These are phyloP conservation scores for Choiromyces venosus DNA, from an alignment of 495 filamentous ascomycete genomes.

Conservation along the genomic window DNA sequence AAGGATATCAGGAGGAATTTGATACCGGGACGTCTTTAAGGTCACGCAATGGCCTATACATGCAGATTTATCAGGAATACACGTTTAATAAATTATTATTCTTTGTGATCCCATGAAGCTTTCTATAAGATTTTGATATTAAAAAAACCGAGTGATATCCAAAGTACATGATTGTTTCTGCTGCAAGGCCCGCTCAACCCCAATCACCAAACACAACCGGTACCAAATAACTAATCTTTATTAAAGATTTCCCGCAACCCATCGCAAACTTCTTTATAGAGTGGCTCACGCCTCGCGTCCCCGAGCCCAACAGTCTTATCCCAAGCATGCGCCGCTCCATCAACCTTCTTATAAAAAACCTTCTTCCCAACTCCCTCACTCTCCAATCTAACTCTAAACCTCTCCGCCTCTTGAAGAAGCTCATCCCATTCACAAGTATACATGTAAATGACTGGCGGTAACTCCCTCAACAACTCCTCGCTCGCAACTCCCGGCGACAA, in stretches of 20 bases:
- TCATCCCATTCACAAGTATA: constrained; percentile 90
- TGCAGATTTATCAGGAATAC: not conserved
- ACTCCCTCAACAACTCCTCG: constrained; percentile 48
- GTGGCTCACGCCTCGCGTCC: constrained; percentile 20
- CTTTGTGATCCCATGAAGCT: not conserved
- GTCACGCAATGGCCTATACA: too few relatives aligned
- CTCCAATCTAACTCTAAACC: constrained; percentile 58
- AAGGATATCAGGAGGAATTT: too few relatives aligned
- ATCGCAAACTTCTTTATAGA: constrained; percentile 29
- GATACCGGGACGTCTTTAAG: too few relatives aligned
- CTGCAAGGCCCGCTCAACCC: not conserved
- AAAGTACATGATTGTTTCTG: too few relatives aligned
- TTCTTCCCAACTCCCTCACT: constrained; percentile 56
- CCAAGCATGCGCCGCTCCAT: constrained; percentile 73
- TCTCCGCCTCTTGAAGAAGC: constrained; percentile 69
- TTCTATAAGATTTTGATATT: not conserved
- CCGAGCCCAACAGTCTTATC: constrained; percentile 77
- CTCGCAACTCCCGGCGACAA: constrained; percentile 60
- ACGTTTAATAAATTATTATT: not conserved
- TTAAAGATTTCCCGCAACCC: constrained; percentile 15
- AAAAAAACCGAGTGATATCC: not conserved
- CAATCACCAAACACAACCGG: not conserved
- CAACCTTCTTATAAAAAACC: constrained; percentile 64
- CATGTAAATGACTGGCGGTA: constrained; percentile 63
- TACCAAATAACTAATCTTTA: not conserved